These are phyloP conservation scores for Sporothrix variecibatus DNA, from an alignment of 2,329 filamentous ascomycete genomes.

Conservation along the genomic window DNA sequence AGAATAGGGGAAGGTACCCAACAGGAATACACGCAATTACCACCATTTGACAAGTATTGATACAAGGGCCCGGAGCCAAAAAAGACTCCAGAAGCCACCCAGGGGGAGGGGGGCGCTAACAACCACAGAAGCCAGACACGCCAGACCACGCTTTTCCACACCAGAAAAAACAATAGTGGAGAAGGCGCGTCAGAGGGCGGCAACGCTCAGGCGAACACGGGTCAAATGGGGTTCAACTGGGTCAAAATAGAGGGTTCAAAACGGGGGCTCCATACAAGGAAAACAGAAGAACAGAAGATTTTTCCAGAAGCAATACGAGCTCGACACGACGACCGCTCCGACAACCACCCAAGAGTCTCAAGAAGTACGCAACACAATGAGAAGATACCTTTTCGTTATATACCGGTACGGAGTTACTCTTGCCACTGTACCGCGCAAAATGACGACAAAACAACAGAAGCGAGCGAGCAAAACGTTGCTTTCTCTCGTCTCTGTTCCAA, in stretches of 20 bases:
- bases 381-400: no score
- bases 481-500: conserved; percentile 2
- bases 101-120: conserved; percentile 12
- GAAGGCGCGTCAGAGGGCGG: conserved; percentile 13
- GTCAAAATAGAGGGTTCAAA: not conserved
- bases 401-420: not conserved
- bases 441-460: not conserved
- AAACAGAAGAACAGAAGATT: not conserved
- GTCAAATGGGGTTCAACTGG: not conserved
- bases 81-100: not conserved
- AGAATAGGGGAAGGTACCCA: not conserved
- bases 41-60: not conserved
- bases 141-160: no score
- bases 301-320: conserved; percentile 19
- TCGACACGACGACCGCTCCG: not conserved
- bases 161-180: not conserved
- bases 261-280: not conserved
- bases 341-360: not conserved
- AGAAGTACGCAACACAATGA: not conserved
- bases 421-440: not conserved
- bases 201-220: not conserved
- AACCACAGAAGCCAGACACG: not conserved
- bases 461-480: not conserved
- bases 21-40: not conserved
- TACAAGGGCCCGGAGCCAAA: not conserved